Percentiles rank a stretch among this genome's conserved stretches.
Evolutionary conservation across 2,329 filamentous ascomycete species (phyloP).

Genomic region (Arthrobotrys sinensis): DNA sequence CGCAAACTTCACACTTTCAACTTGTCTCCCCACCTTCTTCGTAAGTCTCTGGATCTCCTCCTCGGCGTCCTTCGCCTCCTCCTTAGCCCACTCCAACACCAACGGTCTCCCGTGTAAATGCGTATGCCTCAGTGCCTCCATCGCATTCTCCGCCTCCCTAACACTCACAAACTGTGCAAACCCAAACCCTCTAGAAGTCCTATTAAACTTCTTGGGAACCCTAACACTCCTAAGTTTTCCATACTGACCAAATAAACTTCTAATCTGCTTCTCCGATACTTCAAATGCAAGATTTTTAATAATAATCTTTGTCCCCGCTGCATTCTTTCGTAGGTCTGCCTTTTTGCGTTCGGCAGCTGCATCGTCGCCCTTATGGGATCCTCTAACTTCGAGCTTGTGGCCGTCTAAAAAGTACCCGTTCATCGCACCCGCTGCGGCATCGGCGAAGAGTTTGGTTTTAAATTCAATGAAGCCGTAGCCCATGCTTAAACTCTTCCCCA

Average conservation of each 20-base stretch:
- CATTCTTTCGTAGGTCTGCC: constrained; percentile 86
- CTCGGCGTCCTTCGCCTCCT: constrained; percentile 90
- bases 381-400: constrained; percentile 86
- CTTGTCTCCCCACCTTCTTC: constrained; percentile 91
- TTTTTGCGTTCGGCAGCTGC: constrained; percentile 87
- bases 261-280: constrained; percentile 91
- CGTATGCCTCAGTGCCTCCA: constrained; percentile 91
- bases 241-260: constrained; percentile 77
- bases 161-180: constrained; percentile 96
- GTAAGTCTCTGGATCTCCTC: constrained; percentile 98
- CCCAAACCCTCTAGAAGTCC: constrained; percentile 89
- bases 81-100: constrained; percentile 91
- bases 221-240: constrained; percentile 93
- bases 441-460: constrained; percentile 80
- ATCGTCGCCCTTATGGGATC: constrained; percentile 88
- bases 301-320: constrained; percentile 87
- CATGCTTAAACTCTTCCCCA: constrained; percentile 91
- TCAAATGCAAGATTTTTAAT: constrained; percentile 99
- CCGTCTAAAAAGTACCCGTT: constrained; percentile 89
- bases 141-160: constrained; percentile 89
- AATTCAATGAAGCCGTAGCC: constrained; percentile 97
- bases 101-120: constrained; percentile 91
- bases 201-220: constrained; percentile 94
- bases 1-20: constrained; percentile 90
- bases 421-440: constrained; percentile 86